Conservation (phyloP, 768 basidiomycete species). For the Tephrocybe sp. region DNA sequence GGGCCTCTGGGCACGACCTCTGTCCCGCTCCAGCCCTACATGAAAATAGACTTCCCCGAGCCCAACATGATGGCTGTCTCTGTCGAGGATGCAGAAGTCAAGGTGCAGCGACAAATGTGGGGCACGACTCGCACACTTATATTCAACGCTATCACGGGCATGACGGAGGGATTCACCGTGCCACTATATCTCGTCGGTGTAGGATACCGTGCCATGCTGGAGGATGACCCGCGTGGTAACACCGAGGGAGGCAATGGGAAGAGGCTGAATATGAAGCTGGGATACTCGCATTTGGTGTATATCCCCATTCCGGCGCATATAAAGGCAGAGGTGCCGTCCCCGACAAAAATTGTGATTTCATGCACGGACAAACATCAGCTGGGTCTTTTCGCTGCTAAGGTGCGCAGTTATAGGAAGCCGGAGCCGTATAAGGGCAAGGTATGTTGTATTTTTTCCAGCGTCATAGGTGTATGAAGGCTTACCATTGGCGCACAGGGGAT, state of each 20-base stretch:
- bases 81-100: conserved; percentile 65
- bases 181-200: conserved; percentile 92
- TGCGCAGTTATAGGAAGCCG: conserved; percentile 81
- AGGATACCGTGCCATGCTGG: conserved; percentile 86
- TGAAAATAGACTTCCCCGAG: conserved; percentile 40
- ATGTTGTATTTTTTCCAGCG: conserved; percentile 21
- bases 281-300: conserved; percentile 84
- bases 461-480: background rate
- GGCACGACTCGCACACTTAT: conserved; percentile 92
- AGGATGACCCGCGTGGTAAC: conserved; percentile 70
- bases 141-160: conserved; percentile 84
- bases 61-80: conserved; percentile 38
- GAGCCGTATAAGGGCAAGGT: conserved; percentile 99
- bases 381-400: conserved; percentile 84
- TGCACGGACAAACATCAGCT: conserved; percentile 88
- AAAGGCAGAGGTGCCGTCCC: conserved; percentile 71
- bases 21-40: conserved; percentile 44
- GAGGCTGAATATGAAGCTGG: conserved; percentile 87
- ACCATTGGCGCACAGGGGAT: conserved; percentile 62
- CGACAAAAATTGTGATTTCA: conserved; percentile 79
- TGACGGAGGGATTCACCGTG: conserved; percentile 83
- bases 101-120: conserved; percentile 89
- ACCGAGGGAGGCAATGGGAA: conserved; percentile 56
- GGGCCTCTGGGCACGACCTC: conserved; percentile 47
- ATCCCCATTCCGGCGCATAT: conserved; percentile 83